These are phyloP conservation scores for Microdochium nivale DNA, from an alignment of 2,329 filamentous ascomycete species.

Conservation along the genomic window DNA sequence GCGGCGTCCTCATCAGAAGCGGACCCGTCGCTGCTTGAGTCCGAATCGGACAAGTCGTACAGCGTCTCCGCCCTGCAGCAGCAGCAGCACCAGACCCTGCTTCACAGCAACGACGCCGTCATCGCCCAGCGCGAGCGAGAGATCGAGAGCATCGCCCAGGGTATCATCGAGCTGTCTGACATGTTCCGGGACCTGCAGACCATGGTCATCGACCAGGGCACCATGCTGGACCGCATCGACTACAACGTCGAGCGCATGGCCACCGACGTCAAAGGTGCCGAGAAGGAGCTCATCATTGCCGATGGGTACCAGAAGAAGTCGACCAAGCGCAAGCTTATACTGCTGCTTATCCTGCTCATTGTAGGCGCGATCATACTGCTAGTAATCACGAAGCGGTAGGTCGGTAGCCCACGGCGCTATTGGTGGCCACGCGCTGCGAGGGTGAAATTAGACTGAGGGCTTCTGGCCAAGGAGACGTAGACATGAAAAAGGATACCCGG, in stretches of 20 bases:
- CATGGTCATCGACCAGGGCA: conserved; percentile 91
- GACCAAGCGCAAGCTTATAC: conserved; percentile 86
- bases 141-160: conserved; percentile 96
- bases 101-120: conserved; percentile 69
- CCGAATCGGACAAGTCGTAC: conserved; percentile 85
- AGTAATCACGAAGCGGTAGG: conserved; percentile 42
- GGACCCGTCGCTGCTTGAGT: conserved; percentile 85
- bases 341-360: conserved; percentile 78
- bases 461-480: not conserved
- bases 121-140: conserved; percentile 92
- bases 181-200: conserved; percentile 93
- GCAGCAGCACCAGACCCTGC: conserved; percentile 38
- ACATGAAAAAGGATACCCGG: not conserved
- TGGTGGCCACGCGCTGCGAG: too few species aligned
- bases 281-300: conserved; percentile 83
- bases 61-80: conserved; percentile 76
- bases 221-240: conserved; percentile 88
- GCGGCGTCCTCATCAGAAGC: conserved; percentile 24
- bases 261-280: conserved; percentile 85
- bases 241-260: conserved; percentile 97
- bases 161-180: conserved; percentile 93
- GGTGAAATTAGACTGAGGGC: too few species aligned
- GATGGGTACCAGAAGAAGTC: conserved; percentile 82
- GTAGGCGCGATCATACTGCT: conserved; percentile 80
- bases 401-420: too few species aligned